phyloP scores from a whole-genome alignment of 371 early-diverging fungal species.

The Apophysomyces sp. region DNA sequence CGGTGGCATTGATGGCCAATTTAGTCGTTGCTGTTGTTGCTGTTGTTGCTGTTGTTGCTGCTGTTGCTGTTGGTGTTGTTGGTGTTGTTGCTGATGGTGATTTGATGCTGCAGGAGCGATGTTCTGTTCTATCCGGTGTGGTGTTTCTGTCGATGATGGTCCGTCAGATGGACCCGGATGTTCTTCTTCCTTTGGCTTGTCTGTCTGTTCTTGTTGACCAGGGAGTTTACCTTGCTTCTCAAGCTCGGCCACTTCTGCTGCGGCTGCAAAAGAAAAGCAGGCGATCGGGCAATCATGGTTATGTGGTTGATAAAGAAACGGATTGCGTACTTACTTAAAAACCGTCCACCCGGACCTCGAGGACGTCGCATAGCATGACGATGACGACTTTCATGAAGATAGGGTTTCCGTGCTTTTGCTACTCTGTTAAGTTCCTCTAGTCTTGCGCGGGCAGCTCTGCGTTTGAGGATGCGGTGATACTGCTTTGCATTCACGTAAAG shows the following conservation, averaged over 20 bases:
- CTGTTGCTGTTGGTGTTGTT: neutral
- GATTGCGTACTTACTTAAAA: slow-evolving; percentile 50
- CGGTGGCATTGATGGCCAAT: slow-evolving; percentile 2
- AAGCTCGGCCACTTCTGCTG: slow-evolving; percentile 61
- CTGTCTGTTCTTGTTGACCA: neutral
- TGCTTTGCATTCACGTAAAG: slow-evolving; percentile 94
- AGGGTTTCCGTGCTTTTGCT: slow-evolving; percentile 65
- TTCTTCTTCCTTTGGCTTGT: neutral
- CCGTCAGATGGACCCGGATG: neutral
- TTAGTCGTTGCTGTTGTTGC: neutral
- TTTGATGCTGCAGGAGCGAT: neutral
- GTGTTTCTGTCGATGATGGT: neutral
- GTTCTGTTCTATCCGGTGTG: neutral
- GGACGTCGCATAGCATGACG: slow-evolving; percentile 95
- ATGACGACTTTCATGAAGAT: slow-evolving; percentile 95
- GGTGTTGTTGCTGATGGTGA: slow-evolving; percentile 19
- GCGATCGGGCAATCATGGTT: neutral
- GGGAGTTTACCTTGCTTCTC: slow-evolving; percentile 43
- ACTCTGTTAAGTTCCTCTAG: slow-evolving; percentile 60
- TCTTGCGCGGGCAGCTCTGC: slow-evolving; percentile 72
- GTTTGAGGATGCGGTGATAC: slow-evolving; percentile 87
- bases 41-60: slow-evolving; percentile 21
- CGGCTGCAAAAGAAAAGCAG: slow-evolving; percentile 27
- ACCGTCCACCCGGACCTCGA: slow-evolving; percentile 89
- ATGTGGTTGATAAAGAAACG: neutral